phyloP scores from a whole-genome alignment of 2,329 filamentous ascomycete genomes.

The Mycosphaerella sp. region DNA sequence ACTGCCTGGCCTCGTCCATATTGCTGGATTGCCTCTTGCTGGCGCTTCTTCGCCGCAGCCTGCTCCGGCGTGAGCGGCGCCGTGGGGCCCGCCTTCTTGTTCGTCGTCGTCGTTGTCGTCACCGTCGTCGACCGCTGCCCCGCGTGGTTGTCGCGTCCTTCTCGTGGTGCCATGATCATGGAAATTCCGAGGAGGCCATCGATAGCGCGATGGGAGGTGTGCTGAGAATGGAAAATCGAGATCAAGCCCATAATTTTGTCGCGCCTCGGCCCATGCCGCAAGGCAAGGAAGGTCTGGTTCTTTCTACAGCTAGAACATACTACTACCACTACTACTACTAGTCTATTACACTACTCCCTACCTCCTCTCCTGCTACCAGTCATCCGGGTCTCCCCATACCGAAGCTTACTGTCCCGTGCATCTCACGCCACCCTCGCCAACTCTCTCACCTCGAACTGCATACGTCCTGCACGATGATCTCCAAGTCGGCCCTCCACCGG shows the following conservation, averaged over 20 bases:
- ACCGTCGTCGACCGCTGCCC: slow-evolving; percentile 13
- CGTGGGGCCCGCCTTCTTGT: slow-evolving; percentile 26
- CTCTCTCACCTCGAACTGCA: slow-evolving; percentile 1
- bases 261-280: too few relatives aligned
- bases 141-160: slow-evolving; percentile 1
- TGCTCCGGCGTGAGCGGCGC: slow-evolving; percentile 31
- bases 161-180: background rate
- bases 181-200: too few relatives aligned
- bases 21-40: slow-evolving; percentile 39
- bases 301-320: too few relatives aligned
- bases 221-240: background rate
- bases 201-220: background rate
- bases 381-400: too few relatives aligned
- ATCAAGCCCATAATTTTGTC: too few relatives aligned
- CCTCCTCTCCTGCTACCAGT: too few relatives aligned
- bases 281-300: too few relatives aligned
- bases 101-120: slow-evolving; percentile 13
- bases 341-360: too few relatives aligned
- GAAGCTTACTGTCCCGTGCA: too few relatives aligned
- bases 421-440: too few relatives aligned
- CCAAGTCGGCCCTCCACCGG: slow-evolving; percentile 29
- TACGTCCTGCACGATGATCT: slow-evolving; percentile 25
- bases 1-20: slow-evolving; percentile 83
- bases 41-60: slow-evolving; percentile 31
- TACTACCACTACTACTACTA: too few relatives aligned